Evolutionary conservation across 106 monocot species (phyloP).

Genomic region (Dendrobium catenatum): DNA sequence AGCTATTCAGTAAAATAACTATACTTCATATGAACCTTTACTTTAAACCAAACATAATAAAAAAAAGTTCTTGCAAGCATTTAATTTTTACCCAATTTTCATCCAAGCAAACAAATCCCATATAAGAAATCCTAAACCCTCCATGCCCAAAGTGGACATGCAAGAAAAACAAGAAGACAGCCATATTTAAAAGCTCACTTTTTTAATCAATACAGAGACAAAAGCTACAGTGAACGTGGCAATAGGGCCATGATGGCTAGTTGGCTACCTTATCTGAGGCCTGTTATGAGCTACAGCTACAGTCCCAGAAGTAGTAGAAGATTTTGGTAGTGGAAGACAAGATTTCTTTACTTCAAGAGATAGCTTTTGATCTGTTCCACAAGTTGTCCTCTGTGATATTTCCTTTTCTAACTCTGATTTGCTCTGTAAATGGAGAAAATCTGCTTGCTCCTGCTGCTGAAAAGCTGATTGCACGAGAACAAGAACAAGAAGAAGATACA

Average conservation of each 20-base stretch:
- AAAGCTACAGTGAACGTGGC: background rate
- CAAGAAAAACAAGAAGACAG: background rate
- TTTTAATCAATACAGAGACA: background rate
- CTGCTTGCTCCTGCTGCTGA: conserved; percentile 1
- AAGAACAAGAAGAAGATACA: conserved; percentile 1
- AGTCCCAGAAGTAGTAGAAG: conserved; percentile 16
- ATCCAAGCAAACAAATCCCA: background rate
- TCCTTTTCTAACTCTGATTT: conserved; percentile 7
- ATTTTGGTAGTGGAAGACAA: conserved; percentile 12
- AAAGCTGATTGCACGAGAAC: background rate
- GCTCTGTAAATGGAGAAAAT: conserved; percentile 2
- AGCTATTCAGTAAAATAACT: too few relatives aligned
- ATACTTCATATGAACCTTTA: too few relatives aligned
- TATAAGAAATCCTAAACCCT: background rate
- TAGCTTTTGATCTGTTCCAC: conserved; percentile 15
- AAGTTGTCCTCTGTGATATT: conserved; percentile 15
- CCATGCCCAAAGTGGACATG: background rate
- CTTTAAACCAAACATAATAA: background rate
- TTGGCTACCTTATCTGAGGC: conserved; percentile 39
- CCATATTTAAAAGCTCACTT: background rate
- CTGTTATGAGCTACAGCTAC: conserved; percentile 21
- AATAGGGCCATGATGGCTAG: conserved; percentile 11
- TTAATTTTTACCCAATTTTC: background rate
- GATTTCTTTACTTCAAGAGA: conserved; percentile 21
- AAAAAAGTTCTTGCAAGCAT: background rate